These are phyloP conservation scores for Hemileccinum impolitum DNA, from an alignment of 768 basidiomycete species.

Conservation along the genomic window DNA sequence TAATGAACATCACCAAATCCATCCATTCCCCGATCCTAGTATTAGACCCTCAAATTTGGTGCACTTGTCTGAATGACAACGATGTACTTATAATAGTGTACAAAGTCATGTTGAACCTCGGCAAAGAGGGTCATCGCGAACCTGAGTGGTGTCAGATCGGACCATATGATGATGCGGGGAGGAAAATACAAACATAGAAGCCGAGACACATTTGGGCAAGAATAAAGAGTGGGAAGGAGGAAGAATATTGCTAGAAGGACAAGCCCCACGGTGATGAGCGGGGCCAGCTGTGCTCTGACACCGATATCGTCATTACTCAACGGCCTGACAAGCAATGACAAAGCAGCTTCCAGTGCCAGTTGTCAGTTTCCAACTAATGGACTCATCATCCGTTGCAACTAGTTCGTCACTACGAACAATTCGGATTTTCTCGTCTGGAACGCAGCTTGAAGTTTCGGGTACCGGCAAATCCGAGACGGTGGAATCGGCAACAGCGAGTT, in stretches of 20 bases:
- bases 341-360: too few species aligned
- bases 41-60: not conserved
- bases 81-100: conserved; percentile 77
- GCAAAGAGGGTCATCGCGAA: conserved; percentile 81
- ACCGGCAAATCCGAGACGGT: not conserved
- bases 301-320: conserved; percentile 89
- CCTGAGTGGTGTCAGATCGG: conserved; percentile 36
- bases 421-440: not conserved
- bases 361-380: too few species aligned
- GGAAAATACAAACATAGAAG: conserved; percentile 64
- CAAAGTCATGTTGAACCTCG: conserved; percentile 84
- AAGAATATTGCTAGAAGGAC: conserved; percentile 87
- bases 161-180: not conserved
- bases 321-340: too few species aligned
- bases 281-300: conserved; percentile 85
- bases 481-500: not conserved
- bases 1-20: conserved; percentile 76
- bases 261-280: conserved; percentile 67
- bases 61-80: not conserved
- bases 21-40: conserved; percentile 83
- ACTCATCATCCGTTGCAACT: not conserved
- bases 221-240: conserved; percentile 81
- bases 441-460: not conserved
- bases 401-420: too few species aligned
- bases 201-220: conserved; percentile 87